Evolutionary conservation across 495 filamentous ascomycete species (phyloP), one percentile per base, ranked within the genome.

Genomic region (Penicillium cosmopolitanum): DNA sequence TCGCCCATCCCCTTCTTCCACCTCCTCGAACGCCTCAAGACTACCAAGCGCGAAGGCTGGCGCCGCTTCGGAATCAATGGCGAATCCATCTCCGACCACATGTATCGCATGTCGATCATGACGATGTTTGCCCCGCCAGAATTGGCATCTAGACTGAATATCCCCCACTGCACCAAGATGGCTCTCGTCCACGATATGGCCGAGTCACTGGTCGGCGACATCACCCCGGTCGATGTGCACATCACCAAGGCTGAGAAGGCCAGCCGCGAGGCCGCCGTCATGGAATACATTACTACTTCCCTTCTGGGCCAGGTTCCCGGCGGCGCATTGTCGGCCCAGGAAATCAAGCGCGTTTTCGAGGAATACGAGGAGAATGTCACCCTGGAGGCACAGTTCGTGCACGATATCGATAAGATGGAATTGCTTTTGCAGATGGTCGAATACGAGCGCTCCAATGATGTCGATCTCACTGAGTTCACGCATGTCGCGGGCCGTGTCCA

Each of bases 71-170:
- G 84, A 46, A 91, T 98, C 69, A 66, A 84, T 55, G 76, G 74
- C 59, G 95, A 98, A 75, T 95, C 90, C 1, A 97, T 98, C 72
- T 84, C 92, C 25, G 95, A 98, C 76, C 95, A 98, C 80, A 98
- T 98, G 95, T 98, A 98, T 76, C 91, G 95, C 69, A 98, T 98
- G 95, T 92, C 93, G 50, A 85, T 98, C 67, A 91, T 98, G 77
- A 91, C 90, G 35, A 90, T 98, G 86, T 83, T 98, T 53, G 93
- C 91, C n/a, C 96, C 95, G 16, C 77, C 88, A 0, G 79, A 91
- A 13, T 84, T 96, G 11, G 77, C 87, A 10, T 68, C 82, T 11
- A 78, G 77, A 31, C 73, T 98, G 64, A 86, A 98, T 71, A 82
- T 96, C 60, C 78, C 84, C 3, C 88, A 86, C 62, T 97, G 95